phyloP scores from a whole-genome alignment of 148 eudicot genomes.

The Nyssa sinensis region DNA sequence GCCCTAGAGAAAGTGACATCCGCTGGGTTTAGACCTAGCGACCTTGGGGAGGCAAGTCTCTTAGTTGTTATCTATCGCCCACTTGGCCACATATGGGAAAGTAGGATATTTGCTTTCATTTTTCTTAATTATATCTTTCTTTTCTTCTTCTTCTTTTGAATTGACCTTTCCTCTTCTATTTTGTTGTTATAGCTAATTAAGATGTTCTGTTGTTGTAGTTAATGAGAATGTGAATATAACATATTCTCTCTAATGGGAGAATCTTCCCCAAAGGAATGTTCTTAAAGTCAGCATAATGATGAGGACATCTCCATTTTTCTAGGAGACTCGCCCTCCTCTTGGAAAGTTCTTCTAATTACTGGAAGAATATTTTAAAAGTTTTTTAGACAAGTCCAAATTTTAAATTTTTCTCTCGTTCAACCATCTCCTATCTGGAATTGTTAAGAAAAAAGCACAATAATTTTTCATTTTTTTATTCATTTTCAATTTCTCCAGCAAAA shows the following conservation, averaged over 20 bases:
- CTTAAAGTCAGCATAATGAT: not conserved
- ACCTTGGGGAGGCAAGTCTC: too few species aligned
- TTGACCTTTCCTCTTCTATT: not conserved
- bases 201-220: too few species aligned
- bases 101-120: not conserved
- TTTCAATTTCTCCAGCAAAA: too few species aligned
- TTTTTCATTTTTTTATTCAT: too few species aligned
- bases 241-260: not conserved
- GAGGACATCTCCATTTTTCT: not conserved
- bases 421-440: too few species aligned
- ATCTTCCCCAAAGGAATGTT: not conserved
- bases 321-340: not conserved
- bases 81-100: not conserved
- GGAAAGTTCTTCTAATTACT: not conserved
- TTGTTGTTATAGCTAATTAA: too few species aligned
- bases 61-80: too few species aligned
- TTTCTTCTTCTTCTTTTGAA: not conserved
- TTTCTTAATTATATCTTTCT: not conserved
- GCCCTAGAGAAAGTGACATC: too few species aligned
- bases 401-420: too few species aligned
- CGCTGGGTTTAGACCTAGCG: too few species aligned
- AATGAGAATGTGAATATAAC: not conserved
- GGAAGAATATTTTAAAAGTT: not conserved
- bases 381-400: not conserved
- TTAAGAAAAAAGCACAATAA: too few species aligned